Evolutionary conservation across 257 asterid genomes (phyloP), one percentile per base, ranked within the genome.

Genomic region (Asclepias syriaca): DNA sequence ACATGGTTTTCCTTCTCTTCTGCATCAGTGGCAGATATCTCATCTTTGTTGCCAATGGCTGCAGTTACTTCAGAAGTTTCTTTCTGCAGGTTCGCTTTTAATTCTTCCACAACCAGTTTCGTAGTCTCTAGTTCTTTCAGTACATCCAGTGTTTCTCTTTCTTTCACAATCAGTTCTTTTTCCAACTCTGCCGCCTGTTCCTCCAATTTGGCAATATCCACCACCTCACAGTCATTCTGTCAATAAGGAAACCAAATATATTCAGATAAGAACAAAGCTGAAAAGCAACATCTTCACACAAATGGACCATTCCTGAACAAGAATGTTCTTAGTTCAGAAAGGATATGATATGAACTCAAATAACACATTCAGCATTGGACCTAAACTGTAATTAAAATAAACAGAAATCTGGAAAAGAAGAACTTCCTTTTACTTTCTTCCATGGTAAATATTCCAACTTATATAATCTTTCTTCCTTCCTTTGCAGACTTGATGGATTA

Each of bases 61-160:
- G 75, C 79, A 66, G 63, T 77, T 66, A 81, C 85, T 66, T 85
- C 90, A 0, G 84, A 75, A n/a, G 88, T 84, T 57, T 87, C 93
- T 29, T 82, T 81, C 76, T 87, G 97, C 74, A 94, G 77, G 85
- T 81, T 85, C 22, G 74, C 59, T 80, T 85, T 94, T 53, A 94
- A 77, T 57, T 86, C 89, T 70, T 87, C 95, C 59, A 88, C 87
- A 2, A 75, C 74, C 16, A 80, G 80, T 82, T 87, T 90, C 27
- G 93, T 87, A 4, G 76, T 66, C 74, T 90, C 98, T 1, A 93
- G 84, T 68, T 93, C 96, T 75, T 88, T 87, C n/a, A 93, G 76
- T 22, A 90, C 93, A 7, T 87, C 88, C 27, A 87, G 88, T 0
- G 97, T 93, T 78, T 93, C 97, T 89, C 77, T 86, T 75, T 93